Evolutionary conservation across 2,329 filamentous ascomycete genomes (phyloP).

Genomic region (Talaromyces rugulosus): DNA sequence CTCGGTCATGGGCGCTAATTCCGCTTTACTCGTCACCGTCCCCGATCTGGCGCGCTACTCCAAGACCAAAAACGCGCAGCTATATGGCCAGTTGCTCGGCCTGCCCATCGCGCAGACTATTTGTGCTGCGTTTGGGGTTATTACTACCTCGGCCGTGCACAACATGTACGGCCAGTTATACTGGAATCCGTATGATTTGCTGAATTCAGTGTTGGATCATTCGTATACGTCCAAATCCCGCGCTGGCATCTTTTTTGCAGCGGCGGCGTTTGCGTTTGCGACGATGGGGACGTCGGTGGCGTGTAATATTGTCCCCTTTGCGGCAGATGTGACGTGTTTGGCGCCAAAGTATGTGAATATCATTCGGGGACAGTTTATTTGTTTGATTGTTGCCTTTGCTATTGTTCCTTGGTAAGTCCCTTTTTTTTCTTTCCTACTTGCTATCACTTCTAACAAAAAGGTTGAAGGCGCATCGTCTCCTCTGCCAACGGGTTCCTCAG

Average conservation of each 20-base stretch:
- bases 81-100: constrained; percentile 25
- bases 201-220: constrained; percentile 34
- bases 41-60: constrained; percentile 36
- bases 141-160: constrained; percentile 26
- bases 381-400: constrained; percentile 25
- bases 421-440: background rate
- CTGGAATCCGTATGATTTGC: constrained; percentile 36
- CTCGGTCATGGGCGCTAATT: constrained; percentile 34
- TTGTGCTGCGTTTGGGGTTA: constrained; percentile 21
- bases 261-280: constrained; percentile 19
- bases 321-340: constrained; percentile 30
- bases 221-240: constrained; percentile 27
- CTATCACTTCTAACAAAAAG: background rate
- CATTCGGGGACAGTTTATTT: constrained; percentile 28
- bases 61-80: constrained; percentile 26
- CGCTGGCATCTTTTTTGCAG: constrained; percentile 31
- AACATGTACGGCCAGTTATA: constrained; percentile 33
- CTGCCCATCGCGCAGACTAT: constrained; percentile 18
- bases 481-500: constrained; percentile 21
- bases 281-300: constrained; percentile 20
- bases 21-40: constrained; percentile 33
- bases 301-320: constrained; percentile 31
- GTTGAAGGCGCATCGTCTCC: constrained; percentile 18
- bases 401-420: constrained; percentile 31
- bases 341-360: constrained; percentile 30